Evolutionary conservation across 441 rosid genomes (phyloP).

Genomic region (Aquilaria agallochum): DNA sequence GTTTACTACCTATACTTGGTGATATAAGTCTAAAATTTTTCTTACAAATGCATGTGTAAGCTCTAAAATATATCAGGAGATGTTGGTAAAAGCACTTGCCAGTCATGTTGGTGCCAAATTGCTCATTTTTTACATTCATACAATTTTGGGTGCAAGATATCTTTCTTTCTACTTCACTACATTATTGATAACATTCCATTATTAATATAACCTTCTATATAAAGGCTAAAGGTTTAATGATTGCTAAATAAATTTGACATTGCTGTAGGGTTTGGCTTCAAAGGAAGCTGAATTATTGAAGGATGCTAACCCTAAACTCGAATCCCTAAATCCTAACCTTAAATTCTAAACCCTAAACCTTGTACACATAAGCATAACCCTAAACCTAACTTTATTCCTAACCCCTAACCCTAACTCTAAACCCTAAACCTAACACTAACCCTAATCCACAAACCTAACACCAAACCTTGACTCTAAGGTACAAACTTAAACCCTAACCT

Average conservation of each 20-base stretch:
- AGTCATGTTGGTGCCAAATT: conserved; percentile 66
- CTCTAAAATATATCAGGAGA: conserved; percentile 92
- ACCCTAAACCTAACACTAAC: too few species aligned
- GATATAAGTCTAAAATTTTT: conserved; percentile 7
- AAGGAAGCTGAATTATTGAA: conserved; percentile 75
- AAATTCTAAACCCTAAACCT: too few species aligned
- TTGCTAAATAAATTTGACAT: conserved; percentile 19
- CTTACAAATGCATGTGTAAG: conserved; percentile 40
- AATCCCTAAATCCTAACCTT: too few species aligned
- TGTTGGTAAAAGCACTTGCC: conserved; percentile 85
- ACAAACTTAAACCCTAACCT: too few species aligned
- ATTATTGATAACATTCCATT: conserved; percentile 7
- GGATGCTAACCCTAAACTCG: conserved; percentile 32
- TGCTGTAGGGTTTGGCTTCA: conserved; percentile 69
- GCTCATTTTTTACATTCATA: conserved; percentile 72
- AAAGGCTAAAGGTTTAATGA: conserved; percentile 12
- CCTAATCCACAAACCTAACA: too few species aligned
- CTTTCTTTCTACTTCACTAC: conserved; percentile 12
- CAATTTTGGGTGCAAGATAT: conserved; percentile 74
- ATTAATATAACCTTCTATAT: conserved; percentile 7
- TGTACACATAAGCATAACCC: too few species aligned
- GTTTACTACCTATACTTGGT: background rate
- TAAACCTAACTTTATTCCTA: too few species aligned
- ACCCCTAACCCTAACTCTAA: too few species aligned
- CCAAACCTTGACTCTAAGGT: too few species aligned